phyloP scores from a whole-genome alignment of 306 rosid species.

The Begonia masoniana region DNA sequence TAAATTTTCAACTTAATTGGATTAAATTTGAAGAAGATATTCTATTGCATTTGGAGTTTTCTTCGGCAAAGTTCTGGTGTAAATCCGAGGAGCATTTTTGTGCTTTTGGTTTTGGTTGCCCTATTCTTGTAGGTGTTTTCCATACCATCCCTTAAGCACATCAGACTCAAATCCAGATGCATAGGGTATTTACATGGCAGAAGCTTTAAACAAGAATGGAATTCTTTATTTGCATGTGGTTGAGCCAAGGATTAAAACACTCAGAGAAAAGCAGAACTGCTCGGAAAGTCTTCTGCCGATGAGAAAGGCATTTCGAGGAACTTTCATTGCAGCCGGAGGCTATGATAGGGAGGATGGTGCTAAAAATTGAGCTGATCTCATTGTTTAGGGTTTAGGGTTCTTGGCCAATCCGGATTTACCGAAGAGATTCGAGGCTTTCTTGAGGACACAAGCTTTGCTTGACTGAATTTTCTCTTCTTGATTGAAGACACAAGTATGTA shows the following conservation, averaged over 20 bases:
- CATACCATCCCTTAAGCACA: too few species aligned
- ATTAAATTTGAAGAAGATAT: too few species aligned
- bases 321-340: conserved; percentile 19
- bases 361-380: conserved; percentile 13
- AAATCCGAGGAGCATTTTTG: too few species aligned
- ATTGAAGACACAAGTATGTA: too few species aligned
- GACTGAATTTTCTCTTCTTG: too few species aligned
- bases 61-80: too few species aligned
- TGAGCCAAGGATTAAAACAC: conserved; percentile 52
- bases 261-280: conserved; percentile 8
- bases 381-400: conserved; percentile 15
- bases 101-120: too few species aligned
- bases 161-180: too few species aligned
- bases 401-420: conserved; percentile 23
- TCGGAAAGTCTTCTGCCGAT: conserved; percentile 25
- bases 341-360: conserved; percentile 16
- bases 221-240: conserved; percentile 42
- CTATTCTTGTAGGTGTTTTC: too few species aligned
- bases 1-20: too few species aligned
- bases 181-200: conserved; percentile 34
- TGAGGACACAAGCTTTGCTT: background rate
- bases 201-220: conserved; percentile 24
- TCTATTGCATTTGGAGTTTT: too few species aligned
- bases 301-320: conserved; percentile 22
- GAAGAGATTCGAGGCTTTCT: conserved; percentile 12